A percentile compares a stretch with the other conserved stretches of the same genome.
Evolutionary conservation across 192 early-diverging fungal species (phyloP).

Genomic region (Allomyces arbusculus): DNA sequence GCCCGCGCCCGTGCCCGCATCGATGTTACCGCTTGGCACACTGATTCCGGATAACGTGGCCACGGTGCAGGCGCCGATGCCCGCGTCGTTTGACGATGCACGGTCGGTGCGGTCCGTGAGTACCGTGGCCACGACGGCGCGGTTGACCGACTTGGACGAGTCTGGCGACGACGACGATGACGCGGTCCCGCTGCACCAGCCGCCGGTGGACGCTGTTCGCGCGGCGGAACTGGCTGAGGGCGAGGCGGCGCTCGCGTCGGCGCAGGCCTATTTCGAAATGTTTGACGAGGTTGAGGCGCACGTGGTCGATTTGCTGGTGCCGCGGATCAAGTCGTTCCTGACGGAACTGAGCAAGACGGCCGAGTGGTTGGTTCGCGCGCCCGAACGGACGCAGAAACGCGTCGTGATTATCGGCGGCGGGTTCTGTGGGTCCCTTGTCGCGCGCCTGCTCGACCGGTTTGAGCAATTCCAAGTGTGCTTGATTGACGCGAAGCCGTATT

Average conservation of each 20-base stretch:
- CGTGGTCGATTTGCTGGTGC: not conserved
- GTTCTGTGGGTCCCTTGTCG: not conserved
- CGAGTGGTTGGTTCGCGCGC: not conserved
- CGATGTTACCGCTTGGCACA: too few relatives aligned
- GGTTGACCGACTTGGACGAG: not conserved
- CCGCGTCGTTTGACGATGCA: too few relatives aligned
- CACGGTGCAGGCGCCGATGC: too few relatives aligned
- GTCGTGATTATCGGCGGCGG: not conserved
- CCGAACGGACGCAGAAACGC: not conserved
- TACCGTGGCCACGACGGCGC: not conserved
- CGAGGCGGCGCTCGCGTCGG: not conserved
- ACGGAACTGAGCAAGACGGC: not conserved
- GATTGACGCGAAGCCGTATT: not conserved
- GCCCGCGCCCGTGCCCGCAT: too few relatives aligned
- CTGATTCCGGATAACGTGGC: too few relatives aligned
- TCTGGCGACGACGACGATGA: not conserved
- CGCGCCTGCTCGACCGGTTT: not conserved
- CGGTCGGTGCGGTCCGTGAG: not conserved
- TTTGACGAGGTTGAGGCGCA: not conserved
- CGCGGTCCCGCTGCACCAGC: not conserved
- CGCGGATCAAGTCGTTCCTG: not conserved
- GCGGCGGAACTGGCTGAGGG: not conserved
- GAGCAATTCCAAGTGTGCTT: not conserved
- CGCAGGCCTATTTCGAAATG: not conserved
- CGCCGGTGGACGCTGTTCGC: not conserved